Evolutionary conservation across 1,284 basidiomycete genomes (phyloP), one percentile per base, ranked within the genome.

Genomic region (Cryptococcus sp.): DNA sequence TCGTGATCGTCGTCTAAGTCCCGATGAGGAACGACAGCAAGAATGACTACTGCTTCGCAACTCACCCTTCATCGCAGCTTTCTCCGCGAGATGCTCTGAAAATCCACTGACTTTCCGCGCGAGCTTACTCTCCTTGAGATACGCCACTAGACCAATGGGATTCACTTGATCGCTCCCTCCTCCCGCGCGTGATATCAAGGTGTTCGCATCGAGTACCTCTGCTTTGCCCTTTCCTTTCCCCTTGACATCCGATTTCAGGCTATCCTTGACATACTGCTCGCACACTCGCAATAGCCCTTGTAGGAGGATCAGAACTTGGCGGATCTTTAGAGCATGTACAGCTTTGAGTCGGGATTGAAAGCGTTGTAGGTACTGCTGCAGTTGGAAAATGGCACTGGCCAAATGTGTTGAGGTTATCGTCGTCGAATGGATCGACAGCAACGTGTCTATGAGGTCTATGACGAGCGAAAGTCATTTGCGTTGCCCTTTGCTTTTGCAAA

Each of bases 111-210:
- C 88, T 71, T 83, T 82, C 47, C 81, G 73, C 5, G 83, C 80
- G 47, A 93, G 88, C 82, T 94, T 95, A 70, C 90, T 94, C 57
- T 83, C 85, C 72, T 86, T 88, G 50, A 98, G 80, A 79, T 97
- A 99, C 15, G 80, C 78, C 66, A 91, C 88, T 30, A 98, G 83
- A 71, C 92, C 90, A 51, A 93, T 79, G 47, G 94, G 77, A 71
- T 98, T 97, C 58, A 83, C 72, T 47, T 81, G 80, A 88, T 86
- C 40, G 83, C 85, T 68, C n/a, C 83, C 85, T 60, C 82, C 82
- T 0, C 89, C 91, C 8, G 94, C 77, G 48, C 81, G 81, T 35
- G 82, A 80, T 67, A 93, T 82, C 3, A 98, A 79, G 39, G 86
- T 82, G 27, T 78, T 75, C 10, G 80, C 76, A n/a, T 73, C 62